Conservation (phyloP, 345 rosid genomes). For the Eucalyptus dawsonii region DNA sequence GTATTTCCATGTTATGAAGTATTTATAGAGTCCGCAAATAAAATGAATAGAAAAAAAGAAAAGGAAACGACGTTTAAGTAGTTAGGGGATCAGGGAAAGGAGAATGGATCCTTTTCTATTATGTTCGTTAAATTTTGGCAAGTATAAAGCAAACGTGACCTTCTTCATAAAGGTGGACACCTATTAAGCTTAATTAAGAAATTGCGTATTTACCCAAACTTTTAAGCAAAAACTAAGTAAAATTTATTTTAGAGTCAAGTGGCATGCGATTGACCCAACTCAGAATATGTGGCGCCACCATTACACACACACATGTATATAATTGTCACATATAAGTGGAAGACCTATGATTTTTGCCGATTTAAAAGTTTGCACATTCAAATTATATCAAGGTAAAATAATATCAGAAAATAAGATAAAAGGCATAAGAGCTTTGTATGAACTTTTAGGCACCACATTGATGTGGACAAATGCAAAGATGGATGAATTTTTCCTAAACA, state of each 20-base stretch:
- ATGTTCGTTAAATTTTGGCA: background rate
- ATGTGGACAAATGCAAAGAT: background rate
- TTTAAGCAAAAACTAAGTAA: no score
- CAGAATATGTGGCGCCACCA: accelerated
- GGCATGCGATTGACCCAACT: background rate
- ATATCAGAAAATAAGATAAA: no score
- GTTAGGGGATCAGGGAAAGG: background rate
- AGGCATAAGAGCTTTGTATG: background rate
- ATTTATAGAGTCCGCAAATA: background rate
- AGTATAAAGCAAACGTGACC: background rate
- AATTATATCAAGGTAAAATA: background rate
- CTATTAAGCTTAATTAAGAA: accelerated
- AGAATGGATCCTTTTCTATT: background rate
- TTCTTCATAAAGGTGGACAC: background rate
- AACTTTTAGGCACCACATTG: background rate
- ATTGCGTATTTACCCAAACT: background rate
- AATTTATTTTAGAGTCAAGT: accelerated
- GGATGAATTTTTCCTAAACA: background rate
- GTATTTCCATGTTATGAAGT: background rate
- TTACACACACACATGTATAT: background rate
- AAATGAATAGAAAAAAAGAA: background rate
- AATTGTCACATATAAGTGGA: accelerated
- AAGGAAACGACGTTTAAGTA: background rate
- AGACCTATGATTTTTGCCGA: accelerated
- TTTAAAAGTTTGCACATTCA: no score